Conservation (phyloP, 192 early-diverging fungal genomes). For the Coemansia sp. region DNA sequence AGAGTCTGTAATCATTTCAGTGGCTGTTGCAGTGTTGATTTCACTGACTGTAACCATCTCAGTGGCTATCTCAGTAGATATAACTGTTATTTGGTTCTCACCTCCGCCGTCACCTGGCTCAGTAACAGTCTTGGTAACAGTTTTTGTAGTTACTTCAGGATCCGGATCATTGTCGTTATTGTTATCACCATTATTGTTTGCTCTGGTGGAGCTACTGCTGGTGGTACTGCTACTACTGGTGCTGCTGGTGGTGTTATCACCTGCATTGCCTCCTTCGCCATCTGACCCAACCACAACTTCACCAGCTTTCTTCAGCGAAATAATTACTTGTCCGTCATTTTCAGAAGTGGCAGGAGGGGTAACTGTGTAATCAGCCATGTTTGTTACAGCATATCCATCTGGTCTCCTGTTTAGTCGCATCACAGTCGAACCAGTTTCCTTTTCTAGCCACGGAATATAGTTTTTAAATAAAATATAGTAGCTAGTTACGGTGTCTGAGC, state of each 20-base stretch:
- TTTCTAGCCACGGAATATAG: slow-evolving; percentile 13
- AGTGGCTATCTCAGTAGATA: not conserved
- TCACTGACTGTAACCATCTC: not conserved
- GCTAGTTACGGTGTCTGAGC: not conserved
- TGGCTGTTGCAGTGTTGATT: not conserved
- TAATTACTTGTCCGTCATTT: not conserved
- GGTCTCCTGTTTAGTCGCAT: not conserved
- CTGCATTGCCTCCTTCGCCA: not conserved
- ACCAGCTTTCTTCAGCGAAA: not conserved
- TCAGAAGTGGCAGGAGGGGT: not conserved
- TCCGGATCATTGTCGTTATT: no score
- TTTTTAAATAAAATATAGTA: slow-evolving; percentile 12
- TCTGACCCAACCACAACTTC: slow-evolving; percentile 1
- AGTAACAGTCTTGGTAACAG: not conserved
- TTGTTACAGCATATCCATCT: slow-evolving; percentile 4
- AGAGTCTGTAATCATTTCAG: not conserved
- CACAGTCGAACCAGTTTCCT: not conserved
- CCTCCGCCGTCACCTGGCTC: not conserved
- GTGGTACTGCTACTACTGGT: not conserved
- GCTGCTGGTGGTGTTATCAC: not conserved
- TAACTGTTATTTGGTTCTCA: not conserved
- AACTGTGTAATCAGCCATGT: not conserved
- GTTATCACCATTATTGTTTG: not conserved
- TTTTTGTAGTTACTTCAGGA: not conserved
- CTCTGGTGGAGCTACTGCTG: no score